phyloP scores from a whole-genome alignment of 192 early-diverging fungal species.

The Entomortierella beljakovae region DNA sequence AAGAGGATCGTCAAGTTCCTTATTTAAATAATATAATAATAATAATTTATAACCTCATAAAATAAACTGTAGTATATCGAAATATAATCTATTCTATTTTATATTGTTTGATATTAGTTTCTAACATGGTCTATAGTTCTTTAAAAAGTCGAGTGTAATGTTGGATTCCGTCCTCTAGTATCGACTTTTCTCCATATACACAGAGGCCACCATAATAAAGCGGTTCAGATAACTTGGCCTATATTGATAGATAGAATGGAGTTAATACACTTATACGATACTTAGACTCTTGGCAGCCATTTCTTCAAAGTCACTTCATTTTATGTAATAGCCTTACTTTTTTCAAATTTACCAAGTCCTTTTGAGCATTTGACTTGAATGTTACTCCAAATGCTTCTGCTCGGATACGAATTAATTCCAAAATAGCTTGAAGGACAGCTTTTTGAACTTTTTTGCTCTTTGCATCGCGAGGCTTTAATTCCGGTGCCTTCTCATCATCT shows the following conservation, averaged over 20 bases:
- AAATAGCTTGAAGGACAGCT: conserved; percentile 27
- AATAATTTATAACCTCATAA: background rate
- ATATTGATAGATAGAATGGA: background rate
- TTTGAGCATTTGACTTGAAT: conserved; percentile 35
- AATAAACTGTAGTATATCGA: too few species aligned
- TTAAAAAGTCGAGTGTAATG: conserved; percentile 18
- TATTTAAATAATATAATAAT: conserved; percentile 19
- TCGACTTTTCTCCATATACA: conserved; percentile 48
- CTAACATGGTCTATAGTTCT: conserved; percentile 13
- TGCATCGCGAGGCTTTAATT: conserved; percentile 27
- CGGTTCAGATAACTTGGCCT: conserved; percentile 38
- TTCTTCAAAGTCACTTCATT: too few species aligned
- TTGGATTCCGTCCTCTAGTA: conserved; percentile 43
- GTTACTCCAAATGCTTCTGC: conserved; percentile 49
- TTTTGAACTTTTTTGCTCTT: conserved; percentile 21
- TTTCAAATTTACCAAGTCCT: conserved; percentile 38
- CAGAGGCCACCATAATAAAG: conserved; percentile 47
- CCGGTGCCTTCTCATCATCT: conserved; percentile 3
- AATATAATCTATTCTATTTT: background rate
- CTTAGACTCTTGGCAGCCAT: background rate
- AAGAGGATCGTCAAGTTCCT: conserved; percentile 34
- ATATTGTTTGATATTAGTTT: background rate
- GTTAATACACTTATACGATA: background rate
- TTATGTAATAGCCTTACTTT: conserved; percentile 20
- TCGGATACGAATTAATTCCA: conserved; percentile 28